Conservation (phyloP, 768 basidiomycete species). For the Dacryopinax spathularia region DNA sequence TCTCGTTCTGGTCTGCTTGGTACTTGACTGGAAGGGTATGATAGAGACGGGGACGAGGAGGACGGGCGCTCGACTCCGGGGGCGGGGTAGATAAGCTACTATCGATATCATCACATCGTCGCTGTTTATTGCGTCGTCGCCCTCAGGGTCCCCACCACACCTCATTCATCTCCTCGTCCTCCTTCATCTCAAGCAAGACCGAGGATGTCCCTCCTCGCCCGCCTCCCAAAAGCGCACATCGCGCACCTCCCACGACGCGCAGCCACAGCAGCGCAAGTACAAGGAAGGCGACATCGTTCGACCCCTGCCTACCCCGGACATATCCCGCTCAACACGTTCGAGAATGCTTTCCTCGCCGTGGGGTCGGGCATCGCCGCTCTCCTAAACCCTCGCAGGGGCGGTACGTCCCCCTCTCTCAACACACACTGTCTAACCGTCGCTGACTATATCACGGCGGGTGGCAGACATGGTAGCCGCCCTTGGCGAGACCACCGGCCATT, state of each 20-base stretch:
- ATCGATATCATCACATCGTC: too few relatives aligned
- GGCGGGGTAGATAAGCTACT: background rate
- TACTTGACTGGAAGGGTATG: too few relatives aligned
- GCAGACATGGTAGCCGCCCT: constrained; percentile 90
- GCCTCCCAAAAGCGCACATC: background rate
- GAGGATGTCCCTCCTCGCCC: background rate
- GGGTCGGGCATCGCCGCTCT: constrained; percentile 78
- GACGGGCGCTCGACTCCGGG: too few relatives aligned
- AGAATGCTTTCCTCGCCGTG: constrained; percentile 69
- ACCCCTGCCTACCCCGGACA: constrained; percentile 57
- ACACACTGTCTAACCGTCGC: background rate
- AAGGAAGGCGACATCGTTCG: constrained; percentile 1
- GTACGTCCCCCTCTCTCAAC: constrained; percentile 33
- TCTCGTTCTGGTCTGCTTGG: too few relatives aligned
- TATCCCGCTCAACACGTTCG: constrained; percentile 66
- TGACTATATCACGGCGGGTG: background rate
- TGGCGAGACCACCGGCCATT: constrained; percentile 81
- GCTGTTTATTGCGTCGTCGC: background rate
- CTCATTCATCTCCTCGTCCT: background rate
- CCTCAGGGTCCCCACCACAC: background rate
- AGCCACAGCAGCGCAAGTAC: background rate
- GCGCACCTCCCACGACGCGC: background rate
- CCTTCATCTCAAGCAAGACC: too few relatives aligned
- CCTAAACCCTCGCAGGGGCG: constrained; percentile 66
- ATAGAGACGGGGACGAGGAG: too few relatives aligned